A percentile compares a stretch with the other conserved stretches of the same genome.
Conservation (phyloP, 495 filamentous ascomycete genomes). For the Hyaloscypha variabilis region DNA sequence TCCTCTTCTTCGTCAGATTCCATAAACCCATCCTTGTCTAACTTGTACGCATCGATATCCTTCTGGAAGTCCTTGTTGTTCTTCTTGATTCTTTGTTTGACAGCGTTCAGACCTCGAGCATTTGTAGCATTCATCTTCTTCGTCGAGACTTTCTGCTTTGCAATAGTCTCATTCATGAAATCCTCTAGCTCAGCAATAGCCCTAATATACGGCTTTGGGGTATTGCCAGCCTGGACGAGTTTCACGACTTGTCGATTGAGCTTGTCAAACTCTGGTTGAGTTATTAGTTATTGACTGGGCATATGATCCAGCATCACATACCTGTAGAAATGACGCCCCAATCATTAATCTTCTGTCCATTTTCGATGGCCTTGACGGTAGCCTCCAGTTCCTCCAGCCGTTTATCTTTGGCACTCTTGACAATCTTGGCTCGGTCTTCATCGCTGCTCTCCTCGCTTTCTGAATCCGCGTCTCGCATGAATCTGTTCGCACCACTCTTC, state of each 20-base stretch:
- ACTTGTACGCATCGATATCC: constrained; percentile 86
- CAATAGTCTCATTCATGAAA: constrained; percentile 88
- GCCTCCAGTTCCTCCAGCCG: constrained; percentile 89
- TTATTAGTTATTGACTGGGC: constrained; percentile 2
- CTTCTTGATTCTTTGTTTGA: constrained; percentile 97
- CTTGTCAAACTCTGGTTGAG: constrained; percentile 85
- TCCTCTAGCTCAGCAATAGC: constrained; percentile 93
- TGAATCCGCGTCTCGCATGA: constrained; percentile 73
- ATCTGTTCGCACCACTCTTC: constrained; percentile 71
- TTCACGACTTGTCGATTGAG: constrained; percentile 88
- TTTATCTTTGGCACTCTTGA: constrained; percentile 98
- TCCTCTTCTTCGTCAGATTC: constrained; percentile 77
- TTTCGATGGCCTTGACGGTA: constrained; percentile 87
- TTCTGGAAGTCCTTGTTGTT: constrained; percentile 93
- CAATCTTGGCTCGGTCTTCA: constrained; percentile 77
- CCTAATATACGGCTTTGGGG: constrained; percentile 90
- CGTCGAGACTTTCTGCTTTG: constrained; percentile 91
- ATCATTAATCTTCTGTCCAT: constrained; percentile 95
- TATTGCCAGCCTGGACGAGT: constrained; percentile 71
- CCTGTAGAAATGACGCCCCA: constrained; percentile 91
- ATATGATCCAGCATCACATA: constrained; percentile 43
- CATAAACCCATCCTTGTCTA: constrained; percentile 85
- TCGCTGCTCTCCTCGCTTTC: constrained; percentile 85
- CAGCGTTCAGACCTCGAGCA: constrained; percentile 89
- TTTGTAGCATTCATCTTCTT: constrained; percentile 99